Conservation (phyloP, 2,329 filamentous ascomycete species). For the Tolypocladium ovalisporum region DNA sequence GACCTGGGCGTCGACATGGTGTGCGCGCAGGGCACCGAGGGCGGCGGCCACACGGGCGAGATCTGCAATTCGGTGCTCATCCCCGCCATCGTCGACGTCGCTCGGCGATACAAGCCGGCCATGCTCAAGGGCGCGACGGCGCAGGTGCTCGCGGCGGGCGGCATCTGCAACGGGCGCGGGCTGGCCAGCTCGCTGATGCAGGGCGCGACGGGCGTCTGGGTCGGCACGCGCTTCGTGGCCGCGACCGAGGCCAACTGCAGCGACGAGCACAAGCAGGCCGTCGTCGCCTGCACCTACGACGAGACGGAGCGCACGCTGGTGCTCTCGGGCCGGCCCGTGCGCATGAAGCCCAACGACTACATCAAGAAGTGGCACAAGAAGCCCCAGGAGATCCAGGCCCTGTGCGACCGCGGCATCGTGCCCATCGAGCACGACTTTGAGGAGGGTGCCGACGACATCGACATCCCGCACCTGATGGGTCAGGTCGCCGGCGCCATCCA, state of each 20-base stretch:
- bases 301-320: conserved; percentile 79
- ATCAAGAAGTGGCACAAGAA: conserved; percentile 68
- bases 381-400: conserved; percentile 61
- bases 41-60: conserved; percentile 85
- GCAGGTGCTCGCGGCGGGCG: conserved; percentile 80
- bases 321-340: conserved; percentile 67
- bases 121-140: conserved; percentile 59
- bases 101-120: conserved; percentile 57
- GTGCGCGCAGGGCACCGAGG: conserved; percentile 87
- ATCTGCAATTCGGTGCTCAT: conserved; percentile 79
- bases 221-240: conserved; percentile 87
- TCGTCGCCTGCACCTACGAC: conserved; percentile 67
- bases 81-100: conserved; percentile 78
- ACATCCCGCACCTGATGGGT: conserved; percentile 85
- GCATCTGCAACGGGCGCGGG: conserved; percentile 71
- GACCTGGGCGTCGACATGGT: conserved; percentile 81
- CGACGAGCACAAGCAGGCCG: conserved; percentile 71
- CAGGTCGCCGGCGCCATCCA: conserved; percentile 74
- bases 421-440: conserved; percentile 78
- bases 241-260: conserved; percentile 71
- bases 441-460: conserved; percentile 61
- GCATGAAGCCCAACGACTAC: conserved; percentile 76
- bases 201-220: conserved; percentile 83
- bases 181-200: conserved; percentile 78
- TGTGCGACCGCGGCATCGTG: conserved; percentile 68